A percentile compares a stretch with the other conserved stretches of the same genome.
phyloP scores from a whole-genome alignment of 768 basidiomycete genomes.

The Termitomyces sp. region DNA sequence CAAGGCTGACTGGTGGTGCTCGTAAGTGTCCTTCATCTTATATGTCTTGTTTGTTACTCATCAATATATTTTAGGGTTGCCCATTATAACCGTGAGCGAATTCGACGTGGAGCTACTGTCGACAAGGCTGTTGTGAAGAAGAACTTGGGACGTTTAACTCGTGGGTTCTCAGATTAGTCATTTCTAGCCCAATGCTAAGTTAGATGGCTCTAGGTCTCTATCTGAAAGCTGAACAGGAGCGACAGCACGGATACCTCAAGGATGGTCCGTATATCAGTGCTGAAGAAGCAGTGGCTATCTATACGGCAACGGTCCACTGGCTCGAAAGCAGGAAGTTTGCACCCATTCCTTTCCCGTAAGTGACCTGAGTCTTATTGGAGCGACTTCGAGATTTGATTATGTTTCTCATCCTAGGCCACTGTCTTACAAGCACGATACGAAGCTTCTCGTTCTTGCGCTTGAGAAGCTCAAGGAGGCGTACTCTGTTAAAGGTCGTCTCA shows the following conservation, averaged over 20 bases:
- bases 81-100: constrained; percentile 97
- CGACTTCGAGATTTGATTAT: background rate
- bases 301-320: constrained; percentile 99
- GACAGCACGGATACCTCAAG: constrained; percentile 98
- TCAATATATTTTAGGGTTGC: constrained; percentile 55
- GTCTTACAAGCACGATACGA: constrained; percentile 99
- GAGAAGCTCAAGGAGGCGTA: constrained; percentile 99
- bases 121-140: constrained; percentile 99
- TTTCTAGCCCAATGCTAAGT: constrained; percentile 1
- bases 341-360: constrained; percentile 96
- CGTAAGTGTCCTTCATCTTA: constrained; percentile 37
- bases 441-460: constrained; percentile 90
- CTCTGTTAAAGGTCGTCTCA: constrained; percentile 94
- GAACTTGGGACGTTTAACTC: constrained; percentile 96
- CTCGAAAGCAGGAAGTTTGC: constrained; percentile 96
- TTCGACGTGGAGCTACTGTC: constrained; percentile 92
- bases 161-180: constrained; percentile 34
- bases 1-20: constrained; percentile 99
- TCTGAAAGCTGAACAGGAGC: constrained; percentile 97
- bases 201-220: constrained; percentile 59
- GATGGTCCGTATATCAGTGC: constrained; percentile 99
- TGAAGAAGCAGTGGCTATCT: constrained; percentile 98
- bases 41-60: background rate
- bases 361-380: constrained; percentile 2
- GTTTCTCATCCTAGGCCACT: constrained; percentile 52